Evolutionary conservation across 495 filamentous ascomycete genomes (phyloP), one percentile per base, ranked within the genome.

Genomic region (Rhypophila decipiens): DNA sequence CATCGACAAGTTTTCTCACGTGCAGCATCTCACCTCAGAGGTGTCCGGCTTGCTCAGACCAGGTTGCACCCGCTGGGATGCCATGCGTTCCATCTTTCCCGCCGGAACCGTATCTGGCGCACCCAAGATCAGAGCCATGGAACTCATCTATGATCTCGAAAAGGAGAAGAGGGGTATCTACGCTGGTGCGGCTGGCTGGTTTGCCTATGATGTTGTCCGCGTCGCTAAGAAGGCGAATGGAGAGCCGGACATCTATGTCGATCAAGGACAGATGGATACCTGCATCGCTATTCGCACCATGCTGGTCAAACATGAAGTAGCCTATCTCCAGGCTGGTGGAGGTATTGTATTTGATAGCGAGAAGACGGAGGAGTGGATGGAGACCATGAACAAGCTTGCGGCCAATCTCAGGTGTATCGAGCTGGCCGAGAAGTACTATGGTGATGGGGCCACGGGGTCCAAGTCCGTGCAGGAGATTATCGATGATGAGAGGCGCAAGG

Each of bases 211-310:
- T 34, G 74, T 57, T 1, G 56, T 64, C 19, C 50, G 71, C 39
- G 68, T 76, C 23, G 69, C 67, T 0, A 60, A 60, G 5, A 68
- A 69, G 27, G 60, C 52, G 0, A 31, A 39, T 9, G 39, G 46
- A 2, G 23, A 44, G 41, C 12, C 10, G 2, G 7, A 19, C 24
- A 42, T 48, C 12, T 18, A 51, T 2, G 8, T 45, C 9, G 49
- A 57, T 22, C 82, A 90, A 45, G 93, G 94, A 8, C 88, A 87
- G 11, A 97, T 98, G 93, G 93, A 98, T 63, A 96, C 91, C 2
- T 96, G 90, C 64, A 98, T 98, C 67, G 93, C 93, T n/a, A 72
- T 98, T 48, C 78, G 93, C 33, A 98, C 93, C 8, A 98, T 98
- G 93, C 55, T 96, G 60, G 75, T 93, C 38, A 97, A 97, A 71